Evolutionary conservation across 1,284 basidiomycete species (phyloP).

Genomic region (Fomitopsis palustris): DNA sequence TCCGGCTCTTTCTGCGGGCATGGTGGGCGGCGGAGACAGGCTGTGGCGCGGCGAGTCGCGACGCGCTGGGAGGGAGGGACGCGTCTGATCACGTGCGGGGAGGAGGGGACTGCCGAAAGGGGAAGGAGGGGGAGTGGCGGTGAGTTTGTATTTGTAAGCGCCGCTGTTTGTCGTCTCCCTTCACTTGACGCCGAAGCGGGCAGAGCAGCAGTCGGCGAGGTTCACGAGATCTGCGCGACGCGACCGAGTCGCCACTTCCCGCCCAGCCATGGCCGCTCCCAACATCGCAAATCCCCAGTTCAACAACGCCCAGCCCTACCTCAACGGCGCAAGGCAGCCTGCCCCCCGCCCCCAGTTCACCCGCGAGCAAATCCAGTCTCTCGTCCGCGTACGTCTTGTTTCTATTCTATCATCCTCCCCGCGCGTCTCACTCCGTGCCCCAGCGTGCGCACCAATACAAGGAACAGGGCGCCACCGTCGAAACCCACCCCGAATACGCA

Average conservation of each 20-base stretch:
- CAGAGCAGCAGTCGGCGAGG: slow-evolving; percentile 1
- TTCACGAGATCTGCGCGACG: slow-evolving; percentile 26
- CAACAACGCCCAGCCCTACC: slow-evolving; percentile 12
- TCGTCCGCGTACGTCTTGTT: slow-evolving; percentile 23
- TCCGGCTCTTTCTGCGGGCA: slow-evolving; percentile 76
- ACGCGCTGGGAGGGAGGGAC: slow-evolving; percentile 11
- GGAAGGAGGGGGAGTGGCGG: background rate
- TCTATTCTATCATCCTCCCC: background rate
- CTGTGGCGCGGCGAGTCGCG: slow-evolving; percentile 10
- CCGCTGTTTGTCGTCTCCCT: background rate
- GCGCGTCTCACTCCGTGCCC: background rate
- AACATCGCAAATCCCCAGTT: slow-evolving; percentile 23
- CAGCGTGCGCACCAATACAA: slow-evolving; percentile 33
- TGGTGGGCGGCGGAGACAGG: slow-evolving; percentile 30
- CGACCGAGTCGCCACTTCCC: slow-evolving; percentile 13
- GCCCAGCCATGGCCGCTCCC: slow-evolving; percentile 27
- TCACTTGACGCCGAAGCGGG: slow-evolving; percentile 1
- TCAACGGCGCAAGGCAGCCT: slow-evolving; percentile 18
- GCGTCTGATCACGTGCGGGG: slow-evolving; percentile 10
- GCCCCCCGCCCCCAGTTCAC: slow-evolving; percentile 14
- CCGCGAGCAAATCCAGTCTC: slow-evolving; percentile 24
- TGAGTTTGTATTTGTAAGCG: slow-evolving; percentile 22
- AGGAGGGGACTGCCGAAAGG: slow-evolving; percentile 3
- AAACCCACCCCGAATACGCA: slow-evolving; percentile 33
- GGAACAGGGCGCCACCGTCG: slow-evolving; percentile 30